phyloP scores from a whole-genome alignment of 352 stramenopile species.

The Elongisporangium undulatum region DNA sequence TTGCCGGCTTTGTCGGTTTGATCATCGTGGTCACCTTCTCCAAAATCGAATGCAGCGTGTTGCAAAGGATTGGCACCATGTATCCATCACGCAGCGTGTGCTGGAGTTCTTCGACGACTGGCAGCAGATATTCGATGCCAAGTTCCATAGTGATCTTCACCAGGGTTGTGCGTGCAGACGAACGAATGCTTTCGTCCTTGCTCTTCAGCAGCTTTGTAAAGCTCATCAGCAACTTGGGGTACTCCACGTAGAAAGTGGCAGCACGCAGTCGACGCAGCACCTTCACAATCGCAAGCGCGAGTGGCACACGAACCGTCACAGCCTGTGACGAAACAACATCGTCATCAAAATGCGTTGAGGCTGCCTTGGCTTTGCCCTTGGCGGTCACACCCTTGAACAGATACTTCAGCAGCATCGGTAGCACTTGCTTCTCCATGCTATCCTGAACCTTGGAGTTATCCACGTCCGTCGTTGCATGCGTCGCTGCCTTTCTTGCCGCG shows the following conservation, averaged over 20 bases:
- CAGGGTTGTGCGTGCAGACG: conserved; percentile 91
- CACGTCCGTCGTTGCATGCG: conserved; percentile 11
- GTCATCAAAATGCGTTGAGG: conserved; percentile 39
- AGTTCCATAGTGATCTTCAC: conserved; percentile 93
- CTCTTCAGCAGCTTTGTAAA: conserved; percentile 86
- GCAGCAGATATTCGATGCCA: conserved; percentile 77
- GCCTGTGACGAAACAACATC: conserved; percentile 41
- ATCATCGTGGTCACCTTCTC: conserved; percentile 73
- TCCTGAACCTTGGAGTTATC: conserved; percentile 66
- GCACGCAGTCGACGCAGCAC: conserved; percentile 92
- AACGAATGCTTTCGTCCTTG: conserved; percentile 91
- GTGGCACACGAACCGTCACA: conserved; percentile 83
- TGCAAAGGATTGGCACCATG: conserved; percentile 84
- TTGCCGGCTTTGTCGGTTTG: conserved; percentile 13
- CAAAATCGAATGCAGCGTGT: conserved; percentile 82
- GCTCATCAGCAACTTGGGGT: conserved; percentile 93
- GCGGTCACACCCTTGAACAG: conserved; percentile 85
- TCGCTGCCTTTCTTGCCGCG: conserved; percentile 6
- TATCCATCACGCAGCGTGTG: conserved; percentile 81
- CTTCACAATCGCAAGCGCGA: conserved; percentile 97
- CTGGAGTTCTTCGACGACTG: conserved; percentile 80
- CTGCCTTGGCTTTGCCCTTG: conserved; percentile 49
- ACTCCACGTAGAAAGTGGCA: conserved; percentile 88
- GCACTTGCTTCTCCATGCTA: conserved; percentile 71
- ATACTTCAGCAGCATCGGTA: conserved; percentile 85